Evolutionary conservation across 139 green algal species (phyloP).

Genomic region (Chlorella sp.): DNA sequence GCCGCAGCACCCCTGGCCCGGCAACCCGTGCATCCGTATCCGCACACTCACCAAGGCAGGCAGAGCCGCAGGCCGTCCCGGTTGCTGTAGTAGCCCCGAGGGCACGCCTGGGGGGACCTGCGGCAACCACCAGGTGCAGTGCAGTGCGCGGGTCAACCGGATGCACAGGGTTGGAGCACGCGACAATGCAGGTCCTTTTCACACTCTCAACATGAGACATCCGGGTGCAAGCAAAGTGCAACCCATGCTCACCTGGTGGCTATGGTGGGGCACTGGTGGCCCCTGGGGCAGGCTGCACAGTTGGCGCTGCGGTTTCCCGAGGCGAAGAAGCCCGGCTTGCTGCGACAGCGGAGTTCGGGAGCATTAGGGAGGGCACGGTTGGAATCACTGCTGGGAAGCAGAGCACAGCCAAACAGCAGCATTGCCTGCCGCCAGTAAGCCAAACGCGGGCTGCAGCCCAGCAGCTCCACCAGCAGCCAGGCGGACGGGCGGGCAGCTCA

Average conservation of each 20-base stretch:
- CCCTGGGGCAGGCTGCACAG: not conserved
- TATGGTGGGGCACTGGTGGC: not conserved
- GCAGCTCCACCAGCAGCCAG: too few relatives aligned
- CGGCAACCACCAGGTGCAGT: too few relatives aligned
- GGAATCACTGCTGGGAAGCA: not conserved
- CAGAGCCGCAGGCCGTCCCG: not conserved
- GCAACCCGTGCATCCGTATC: too few relatives aligned
- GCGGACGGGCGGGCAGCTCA: not conserved
- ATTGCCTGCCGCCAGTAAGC: too few relatives aligned
- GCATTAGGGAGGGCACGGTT: not conserved
- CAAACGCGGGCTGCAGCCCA: too few relatives aligned
- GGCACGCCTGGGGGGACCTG: not conserved
- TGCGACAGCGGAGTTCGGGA: not conserved
- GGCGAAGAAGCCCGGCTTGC: slow-evolving; percentile 2
- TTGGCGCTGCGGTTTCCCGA: not conserved
- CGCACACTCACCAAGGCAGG: slow-evolving; percentile 3
- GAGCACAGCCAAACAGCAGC: too few relatives aligned
- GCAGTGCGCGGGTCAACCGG: not conserved
- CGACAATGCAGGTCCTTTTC: not conserved
- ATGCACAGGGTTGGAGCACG: too few relatives aligned
- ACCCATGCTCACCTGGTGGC: not conserved
- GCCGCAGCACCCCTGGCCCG: too few relatives aligned
- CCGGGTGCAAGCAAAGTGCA: too few relatives aligned
- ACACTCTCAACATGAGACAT: not conserved
- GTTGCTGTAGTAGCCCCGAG: not conserved